Evolutionary conservation across 148 eudicot species (phyloP), one percentile per base, ranked within the genome.

Genomic region (Persicaria tinctoria): DNA sequence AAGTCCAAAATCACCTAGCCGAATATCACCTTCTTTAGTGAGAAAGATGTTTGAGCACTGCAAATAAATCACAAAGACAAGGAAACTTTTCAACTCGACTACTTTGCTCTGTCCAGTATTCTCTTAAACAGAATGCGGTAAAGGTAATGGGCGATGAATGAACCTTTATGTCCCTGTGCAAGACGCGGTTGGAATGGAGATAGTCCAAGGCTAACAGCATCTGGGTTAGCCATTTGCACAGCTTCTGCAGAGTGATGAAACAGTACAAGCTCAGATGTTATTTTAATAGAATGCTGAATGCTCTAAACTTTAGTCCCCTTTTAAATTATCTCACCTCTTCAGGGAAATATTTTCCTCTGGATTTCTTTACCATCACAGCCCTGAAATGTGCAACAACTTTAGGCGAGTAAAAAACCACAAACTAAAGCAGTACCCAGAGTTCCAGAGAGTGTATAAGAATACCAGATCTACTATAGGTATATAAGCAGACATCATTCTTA

Each of bases 91-190:
- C 18, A 66, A 44, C 70, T 27, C 38, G 70, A 9, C 41, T 0
- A 41, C 6, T 66, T 66, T 4, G 8, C 46, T 41, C 38, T 8
- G 47, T 66, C 70, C 45, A 38, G 38, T 32, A 45, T 38, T 63
- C 64, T 9, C 38, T 4, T 60, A 60, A 44, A 66, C 2, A 41
- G 13, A 1, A 44, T 14, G 70, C 5, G 70, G 9, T 66, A 13
- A 38, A 6, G 70, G 9, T 66, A 13, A 38, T 14, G 70, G 44
- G 70, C n/a, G 5, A 41, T 66, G 10, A 71, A 51, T 57, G 27
- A 79, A 96, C 99, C 97, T 96, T 96, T n/a, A 96, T 88, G 74
- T 96, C 97, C 78, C 97, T 79, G 62, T 96, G 99, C 75, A 92
- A 84, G 77, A 96, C 91, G 17, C 97, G 99, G 46, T 92, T 87